phyloP scores from a whole-genome alignment of 371 early-diverging fungal species.

The Mucor indicus region DNA sequence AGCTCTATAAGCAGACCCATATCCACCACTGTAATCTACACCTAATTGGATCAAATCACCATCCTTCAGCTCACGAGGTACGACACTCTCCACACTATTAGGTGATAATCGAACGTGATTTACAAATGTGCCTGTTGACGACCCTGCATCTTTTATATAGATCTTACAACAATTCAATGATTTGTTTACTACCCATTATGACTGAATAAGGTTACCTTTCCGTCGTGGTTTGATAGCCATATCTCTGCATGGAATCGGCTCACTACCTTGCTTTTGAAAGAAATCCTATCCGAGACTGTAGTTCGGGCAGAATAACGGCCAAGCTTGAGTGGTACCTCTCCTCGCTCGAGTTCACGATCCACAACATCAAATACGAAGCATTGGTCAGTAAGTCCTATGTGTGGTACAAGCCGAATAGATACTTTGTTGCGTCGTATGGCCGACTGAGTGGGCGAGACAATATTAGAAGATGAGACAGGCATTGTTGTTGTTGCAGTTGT shows the following conservation, averaged over 20 bases:
- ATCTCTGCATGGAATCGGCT: constrained; percentile 77
- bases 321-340: constrained; percentile 62
- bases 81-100: constrained; percentile 64
- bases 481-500: constrained; percentile 1
- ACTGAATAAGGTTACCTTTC: constrained; percentile 22
- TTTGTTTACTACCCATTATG: background rate
- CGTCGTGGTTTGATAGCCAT: constrained; percentile 51
- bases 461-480: too few species aligned
- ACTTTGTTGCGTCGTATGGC: constrained; percentile 12
- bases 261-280: constrained; percentile 79
- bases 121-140: constrained; percentile 88
- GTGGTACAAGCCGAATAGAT: constrained; percentile 69
- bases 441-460: too few species aligned
- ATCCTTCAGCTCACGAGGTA: constrained; percentile 72
- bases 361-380: constrained; percentile 78
- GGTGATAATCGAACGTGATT: constrained; percentile 82
- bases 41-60: constrained; percentile 88
- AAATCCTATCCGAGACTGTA: constrained; percentile 57
- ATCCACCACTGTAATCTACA: constrained; percentile 88
- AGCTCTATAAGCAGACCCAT: constrained; percentile 73
- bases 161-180: too few species aligned
- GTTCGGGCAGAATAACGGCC: constrained; percentile 78
- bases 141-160: constrained; percentile 79
- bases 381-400: constrained; percentile 57
- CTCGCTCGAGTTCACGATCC: constrained; percentile 62